These are phyloP conservation scores for Zygotorulaspora chibaensis DNA, from an alignment of 805 yeast genomes.

Conservation along the genomic window DNA sequence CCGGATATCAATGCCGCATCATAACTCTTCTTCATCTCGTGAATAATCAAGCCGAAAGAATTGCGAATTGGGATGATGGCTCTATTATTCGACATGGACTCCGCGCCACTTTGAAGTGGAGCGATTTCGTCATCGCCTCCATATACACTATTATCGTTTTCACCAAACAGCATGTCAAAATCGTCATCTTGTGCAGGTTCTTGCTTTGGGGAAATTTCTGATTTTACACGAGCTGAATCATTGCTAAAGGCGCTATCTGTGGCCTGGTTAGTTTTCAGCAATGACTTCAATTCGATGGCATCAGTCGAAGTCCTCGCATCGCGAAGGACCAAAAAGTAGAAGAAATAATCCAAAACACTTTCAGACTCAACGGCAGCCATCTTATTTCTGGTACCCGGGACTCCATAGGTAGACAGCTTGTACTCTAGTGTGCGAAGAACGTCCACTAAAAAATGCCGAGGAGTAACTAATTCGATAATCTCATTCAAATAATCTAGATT, in stretches of 20 bases:
- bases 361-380: constrained; percentile 22
- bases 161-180: constrained; percentile 36
- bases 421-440: constrained; percentile 26
- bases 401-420: constrained; percentile 25
- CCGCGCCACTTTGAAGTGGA: constrained; percentile 7
- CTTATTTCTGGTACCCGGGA: constrained; percentile 24
- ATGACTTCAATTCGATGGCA: constrained; percentile 21
- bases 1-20: constrained; percentile 17
- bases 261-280: constrained; percentile 18
- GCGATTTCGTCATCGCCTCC: constrained; percentile 22
- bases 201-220: constrained; percentile 13
- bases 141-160: constrained; percentile 30
- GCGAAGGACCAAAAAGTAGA: constrained; percentile 30
- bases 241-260: constrained; percentile 3
- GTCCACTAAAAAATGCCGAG: constrained; percentile 27
- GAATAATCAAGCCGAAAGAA: constrained; percentile 28
- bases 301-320: constrained; percentile 27
- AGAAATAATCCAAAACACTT: constrained; percentile 28
- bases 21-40: constrained; percentile 17
- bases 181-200: constrained; percentile 30
- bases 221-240: constrained; percentile 9
- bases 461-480: constrained; percentile 28
- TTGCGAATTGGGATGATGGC: constrained; percentile 15
- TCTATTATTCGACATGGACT: constrained; percentile 5
- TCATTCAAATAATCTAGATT: constrained; percentile 32